phyloP scores from a whole-genome alignment of 192 early-diverging fungal species.

The Coemansia umbellata region DNA sequence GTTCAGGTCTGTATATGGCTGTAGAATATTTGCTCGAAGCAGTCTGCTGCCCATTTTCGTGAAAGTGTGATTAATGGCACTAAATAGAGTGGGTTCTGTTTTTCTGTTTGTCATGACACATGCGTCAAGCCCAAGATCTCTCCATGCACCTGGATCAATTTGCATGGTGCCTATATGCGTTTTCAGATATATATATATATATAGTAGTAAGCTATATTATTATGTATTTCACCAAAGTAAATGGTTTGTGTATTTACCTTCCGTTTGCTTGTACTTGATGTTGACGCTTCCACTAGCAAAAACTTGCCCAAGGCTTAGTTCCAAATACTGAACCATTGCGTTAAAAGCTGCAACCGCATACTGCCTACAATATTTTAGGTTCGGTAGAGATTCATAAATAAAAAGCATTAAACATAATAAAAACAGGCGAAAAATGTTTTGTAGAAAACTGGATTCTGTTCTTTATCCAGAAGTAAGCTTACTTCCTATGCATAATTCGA shows the following conservation, averaged over 20 bases:
- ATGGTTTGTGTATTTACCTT: slow-evolving; percentile 18
- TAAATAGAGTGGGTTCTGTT: slow-evolving; percentile 12
- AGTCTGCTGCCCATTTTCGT: slow-evolving; percentile 54
- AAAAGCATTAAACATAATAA: background rate
- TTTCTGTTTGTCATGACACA: slow-evolving; percentile 1
- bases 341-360: slow-evolving; percentile 45
- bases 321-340: slow-evolving; percentile 32
- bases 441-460: background rate
- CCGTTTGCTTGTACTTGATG: slow-evolving; percentile 35
- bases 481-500: slow-evolving; percentile 25
- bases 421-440: background rate
- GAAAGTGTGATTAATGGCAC: slow-evolving; percentile 32
- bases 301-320: slow-evolving; percentile 1
- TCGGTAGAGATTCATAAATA: too few relatives aligned
- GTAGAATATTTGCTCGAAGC: slow-evolving; percentile 72
- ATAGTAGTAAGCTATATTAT: background rate
- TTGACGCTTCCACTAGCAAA: slow-evolving; percentile 21
- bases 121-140: slow-evolving; percentile 22
- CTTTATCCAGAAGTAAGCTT: background rate
- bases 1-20: slow-evolving; percentile 54
- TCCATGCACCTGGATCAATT: slow-evolving; percentile 48
- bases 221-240: background rate
- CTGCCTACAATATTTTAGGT: slow-evolving; percentile 7
- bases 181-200: background rate
- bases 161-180: slow-evolving; percentile 32